Evolutionary conservation across 1,139 yeast species (phyloP).

Genomic region (Yamadazyma triangularis): DNA sequence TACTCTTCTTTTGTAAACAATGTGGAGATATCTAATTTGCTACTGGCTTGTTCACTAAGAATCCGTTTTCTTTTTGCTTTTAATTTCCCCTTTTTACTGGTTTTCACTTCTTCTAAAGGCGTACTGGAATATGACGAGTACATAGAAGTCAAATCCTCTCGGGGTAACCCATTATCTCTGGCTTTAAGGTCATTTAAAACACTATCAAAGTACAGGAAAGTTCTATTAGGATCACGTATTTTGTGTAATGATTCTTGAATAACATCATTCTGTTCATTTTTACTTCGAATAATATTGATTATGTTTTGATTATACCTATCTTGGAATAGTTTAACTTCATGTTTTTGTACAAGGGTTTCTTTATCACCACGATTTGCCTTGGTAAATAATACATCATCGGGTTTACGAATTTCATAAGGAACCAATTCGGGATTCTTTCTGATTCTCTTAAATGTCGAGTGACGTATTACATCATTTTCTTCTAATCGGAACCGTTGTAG

Average conservation of each 20-base stretch:
- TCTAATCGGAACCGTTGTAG: conserved; percentile 32
- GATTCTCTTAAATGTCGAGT: conserved; percentile 27
- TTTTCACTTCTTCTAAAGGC: conserved; percentile 12
- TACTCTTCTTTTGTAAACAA: conserved; percentile 58
- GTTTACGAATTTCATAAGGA: conserved; percentile 7
- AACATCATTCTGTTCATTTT: conserved; percentile 2
- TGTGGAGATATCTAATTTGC: conserved; percentile 37
- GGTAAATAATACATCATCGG: conserved; percentile 10
- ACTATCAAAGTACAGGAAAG: conserved; percentile 41
- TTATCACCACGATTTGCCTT: conserved; percentile 33
- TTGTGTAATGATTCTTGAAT: conserved; percentile 17
- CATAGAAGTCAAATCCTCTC: conserved; percentile 25
- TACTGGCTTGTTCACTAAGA: conserved; percentile 48
- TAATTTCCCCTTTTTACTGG: conserved; percentile 18
- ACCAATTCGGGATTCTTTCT: conserved; percentile 22
- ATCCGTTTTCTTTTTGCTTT: conserved; percentile 31
- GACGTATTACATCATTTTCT: conserved; percentile 33
- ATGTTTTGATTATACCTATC: conserved; percentile 34
- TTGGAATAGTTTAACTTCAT: conserved; percentile 57
- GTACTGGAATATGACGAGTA: conserved; percentile 38
- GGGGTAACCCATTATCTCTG: conserved; percentile 15
- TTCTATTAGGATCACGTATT: conserved; percentile 20
- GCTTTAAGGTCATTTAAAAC: conserved; percentile 29
- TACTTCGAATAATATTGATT: conserved; percentile 1
- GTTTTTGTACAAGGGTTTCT: conserved; percentile 57